Percentiles rank a stretch among this genome's conserved stretches.
Conservation (phyloP, 805 yeast genomes). For the Pichia cephalocereana region DNA sequence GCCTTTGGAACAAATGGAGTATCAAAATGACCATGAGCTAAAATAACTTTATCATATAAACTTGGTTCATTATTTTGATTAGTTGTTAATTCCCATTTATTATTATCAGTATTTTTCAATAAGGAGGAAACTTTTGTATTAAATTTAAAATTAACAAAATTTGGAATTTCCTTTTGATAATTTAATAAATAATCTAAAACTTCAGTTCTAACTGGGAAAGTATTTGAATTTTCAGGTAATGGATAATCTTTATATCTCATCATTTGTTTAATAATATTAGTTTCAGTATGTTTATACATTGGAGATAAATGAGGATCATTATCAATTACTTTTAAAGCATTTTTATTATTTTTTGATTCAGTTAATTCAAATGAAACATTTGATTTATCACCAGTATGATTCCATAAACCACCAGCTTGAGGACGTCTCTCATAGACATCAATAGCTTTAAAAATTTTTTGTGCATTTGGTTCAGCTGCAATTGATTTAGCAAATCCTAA, state of each 20-base stretch:
- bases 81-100: constrained; percentile 21
- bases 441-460: constrained; percentile 12
- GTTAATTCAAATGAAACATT: constrained; percentile 14
- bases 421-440: constrained; percentile 26
- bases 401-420: constrained; percentile 28
- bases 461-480: constrained; percentile 24
- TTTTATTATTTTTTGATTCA: constrained; percentile 10
- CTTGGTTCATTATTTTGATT: constrained; percentile 1
- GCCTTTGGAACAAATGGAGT: constrained; percentile 37
- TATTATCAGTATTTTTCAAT: constrained; percentile 17
- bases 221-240: constrained; percentile 30
- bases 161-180: constrained; percentile 40
- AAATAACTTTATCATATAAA: constrained; percentile 29
- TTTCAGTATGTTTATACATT: constrained; percentile 27
- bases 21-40: constrained; percentile 42
- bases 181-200: constrained; percentile 51
- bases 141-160: constrained; percentile 26
- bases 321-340: constrained; percentile 11
- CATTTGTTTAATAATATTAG: constrained; percentile 24
- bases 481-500: constrained; percentile 27
- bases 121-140: constrained; percentile 41
- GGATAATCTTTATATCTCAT: constrained; percentile 25
- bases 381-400: constrained; percentile 22
- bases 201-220: constrained; percentile 52
- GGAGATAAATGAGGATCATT: constrained; percentile 21